phyloP scores from a whole-genome alignment of 2,329 filamentous ascomycete species.

The Penicillium expansum region DNA sequence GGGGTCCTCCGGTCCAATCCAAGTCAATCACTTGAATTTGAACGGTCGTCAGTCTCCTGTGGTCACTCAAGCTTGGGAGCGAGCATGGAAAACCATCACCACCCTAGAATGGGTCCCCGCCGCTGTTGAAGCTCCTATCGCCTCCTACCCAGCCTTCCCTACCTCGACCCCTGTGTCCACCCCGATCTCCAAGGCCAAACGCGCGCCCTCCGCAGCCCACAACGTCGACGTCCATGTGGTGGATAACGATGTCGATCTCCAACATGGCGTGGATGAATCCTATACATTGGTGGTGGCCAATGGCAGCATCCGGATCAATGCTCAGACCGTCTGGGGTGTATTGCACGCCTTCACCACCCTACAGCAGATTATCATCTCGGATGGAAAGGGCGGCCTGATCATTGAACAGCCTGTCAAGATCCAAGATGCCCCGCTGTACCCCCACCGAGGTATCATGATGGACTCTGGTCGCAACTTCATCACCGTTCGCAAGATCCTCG shows the following conservation, averaged over 20 bases:
- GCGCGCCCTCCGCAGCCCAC: constrained; percentile 34
- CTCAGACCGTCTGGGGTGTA: constrained; percentile 54
- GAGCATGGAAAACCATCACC: constrained; percentile 49
- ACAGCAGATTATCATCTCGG: constrained; percentile 54
- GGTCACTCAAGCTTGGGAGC: constrained; percentile 50
- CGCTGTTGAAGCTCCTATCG: constrained; percentile 53
- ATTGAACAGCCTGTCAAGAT: constrained; percentile 55
- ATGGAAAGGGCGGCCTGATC: constrained; percentile 45
- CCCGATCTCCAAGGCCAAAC: constrained; percentile 32
- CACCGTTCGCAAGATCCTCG: constrained; percentile 50
- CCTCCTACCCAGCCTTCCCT: constrained; percentile 53
- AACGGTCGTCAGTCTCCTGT: constrained; percentile 32
- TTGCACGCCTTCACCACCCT: constrained; percentile 58
- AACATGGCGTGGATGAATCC: constrained; percentile 58
- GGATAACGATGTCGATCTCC: constrained; percentile 48
- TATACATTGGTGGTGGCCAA: constrained; percentile 49
- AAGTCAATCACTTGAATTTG: constrained; percentile 42
- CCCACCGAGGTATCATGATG: constrained; percentile 56
- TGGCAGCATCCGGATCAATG: constrained; percentile 47
- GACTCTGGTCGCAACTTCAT: constrained; percentile 57
- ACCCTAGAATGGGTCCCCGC: constrained; percentile 55
- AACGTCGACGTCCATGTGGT: constrained; percentile 48
- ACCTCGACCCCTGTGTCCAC: constrained; percentile 33
- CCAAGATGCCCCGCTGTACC: constrained; percentile 51
- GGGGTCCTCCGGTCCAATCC: constrained; percentile 51